Evolutionary conservation across 2,329 filamentous ascomycete species (phyloP), one percentile per base, ranked within the genome.

Genomic region (Penicillium sp.): DNA sequence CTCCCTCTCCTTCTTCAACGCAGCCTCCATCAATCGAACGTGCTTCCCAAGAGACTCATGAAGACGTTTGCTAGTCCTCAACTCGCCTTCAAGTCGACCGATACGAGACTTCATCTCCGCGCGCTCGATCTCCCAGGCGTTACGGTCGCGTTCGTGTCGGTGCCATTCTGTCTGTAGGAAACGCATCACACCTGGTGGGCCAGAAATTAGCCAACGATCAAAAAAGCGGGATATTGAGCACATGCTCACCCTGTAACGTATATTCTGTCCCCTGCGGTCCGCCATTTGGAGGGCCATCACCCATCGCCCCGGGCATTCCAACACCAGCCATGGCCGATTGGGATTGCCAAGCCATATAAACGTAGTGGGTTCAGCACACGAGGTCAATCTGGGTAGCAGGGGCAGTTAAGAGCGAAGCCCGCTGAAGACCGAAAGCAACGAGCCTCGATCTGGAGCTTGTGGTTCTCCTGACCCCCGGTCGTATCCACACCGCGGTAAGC

Each of bases 101-200:
- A 98, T 96, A 60, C 94, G 84, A 54, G 87, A 89, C 74, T 94
- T 95, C 93, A 98, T 97, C 72, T 98, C 93, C 58, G 94, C 93
- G 62, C 89, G 84, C 70, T 98, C 93, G 64, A 98, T 98, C 69
- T 98, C 93, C 93, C 93, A 98, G 25, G 89, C 84, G 70, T 98
- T 98, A 58, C 93, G 83, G 63, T 96, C 93, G 69, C 93, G 86
- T 71, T 98, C 93, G 68, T 98, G 91, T 54, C 88, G 85, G 70
- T 98, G 93, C 93, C 93, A 98, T 79, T 98, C 91, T 33, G 93
- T 93, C 72, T 98, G 93, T 26, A 98, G 81, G 67, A 98, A 98
- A 68, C 93, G 90, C 93, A 98, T 98, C 25, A 98, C 93, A 62
- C 93, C 87, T 93, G 54, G 21, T 18, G 25, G 35, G 20, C 18